Evolutionary conservation across 352 stramenopile genomes (phyloP), one percentile per base, ranked within the genome.

Genomic region (Aphanomyces astaci): DNA sequence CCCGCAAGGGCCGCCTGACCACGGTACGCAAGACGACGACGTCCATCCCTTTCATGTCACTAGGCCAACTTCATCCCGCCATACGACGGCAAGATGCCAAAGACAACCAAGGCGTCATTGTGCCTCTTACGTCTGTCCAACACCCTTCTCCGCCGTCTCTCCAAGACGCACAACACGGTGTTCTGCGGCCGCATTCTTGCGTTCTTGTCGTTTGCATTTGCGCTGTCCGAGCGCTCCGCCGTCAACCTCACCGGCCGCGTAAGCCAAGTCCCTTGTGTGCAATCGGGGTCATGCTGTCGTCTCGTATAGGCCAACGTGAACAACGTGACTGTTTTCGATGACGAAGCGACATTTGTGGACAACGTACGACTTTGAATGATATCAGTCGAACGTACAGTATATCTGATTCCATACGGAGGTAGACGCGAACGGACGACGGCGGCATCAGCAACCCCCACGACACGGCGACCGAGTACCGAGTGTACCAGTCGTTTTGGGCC

Each of bases 401-500:
- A 4, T 75, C 17, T 70, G 15, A 54, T 33, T 64, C 89, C 78
- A 78, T 86, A 10, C 22, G 24, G 4, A n/a, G 7, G n/a, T 19
- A 53, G 64, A 43, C 53, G 43, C 39, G 15, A 31, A 0, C 30
- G 4, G 49, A 71, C 48, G 28, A 64, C 30, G 11, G 15, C 66
- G 0, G 81, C 88, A 33, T 75, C 75, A 0, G 75, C n/a, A n/a
- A n/a, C n/a, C n/a, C n/a, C n/a, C n/a, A n/a, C 36, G 36, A 7
- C 36, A 43, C 7, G 36, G 36, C 36, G 76, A 0, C 84, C 84
- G 11, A 96, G 69, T 97, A 96, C 75, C 90, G 91, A 36, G 71
- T 97, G 55, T 97, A 97, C 73, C 78, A 82, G 46, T 92, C 86
- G 31, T 97, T 97, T 71, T 97, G 90, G 90, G 78, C 89, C 19